These are phyloP conservation scores for Acephala macrosclerotiorum DNA, from an alignment of 2,329 filamentous ascomycete species.

Conservation along the genomic window DNA sequence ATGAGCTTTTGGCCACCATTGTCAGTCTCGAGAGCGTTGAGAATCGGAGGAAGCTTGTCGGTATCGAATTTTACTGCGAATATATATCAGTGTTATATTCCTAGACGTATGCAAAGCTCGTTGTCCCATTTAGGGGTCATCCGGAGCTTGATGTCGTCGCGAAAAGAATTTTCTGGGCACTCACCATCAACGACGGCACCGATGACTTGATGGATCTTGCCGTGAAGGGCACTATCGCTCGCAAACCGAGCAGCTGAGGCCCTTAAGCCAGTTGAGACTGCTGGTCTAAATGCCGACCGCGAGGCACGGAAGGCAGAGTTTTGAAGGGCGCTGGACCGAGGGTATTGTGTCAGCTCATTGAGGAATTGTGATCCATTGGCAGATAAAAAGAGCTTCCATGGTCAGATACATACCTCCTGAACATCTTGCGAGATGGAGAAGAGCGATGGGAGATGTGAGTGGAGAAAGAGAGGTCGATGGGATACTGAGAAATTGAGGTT, in stretches of 20 bases:
- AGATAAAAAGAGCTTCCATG: slow-evolving; percentile 35
- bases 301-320: slow-evolving; percentile 67
- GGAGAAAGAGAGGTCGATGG: slow-evolving; percentile 60
- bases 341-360: slow-evolving; percentile 54
- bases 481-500: slow-evolving; percentile 42
- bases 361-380: slow-evolving; percentile 33
- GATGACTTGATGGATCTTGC: slow-evolving; percentile 85
- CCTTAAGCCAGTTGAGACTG: slow-evolving; percentile 61
- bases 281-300: slow-evolving; percentile 64
- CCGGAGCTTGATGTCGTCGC: slow-evolving; percentile 37
- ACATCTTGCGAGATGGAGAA: slow-evolving; percentile 79
- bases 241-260: slow-evolving; percentile 59
- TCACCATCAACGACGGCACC: slow-evolving; percentile 98
- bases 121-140: slow-evolving; percentile 1
- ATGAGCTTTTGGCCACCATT: slow-evolving; percentile 95
- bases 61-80: slow-evolving; percentile 91
- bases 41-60: slow-evolving; percentile 93
- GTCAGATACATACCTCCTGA: slow-evolving; percentile 74
- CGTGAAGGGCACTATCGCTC: slow-evolving; percentile 64
- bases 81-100: slow-evolving; percentile 43
- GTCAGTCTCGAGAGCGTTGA: slow-evolving; percentile 91
- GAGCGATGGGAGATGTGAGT: slow-evolving; percentile 63
- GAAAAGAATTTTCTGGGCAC: slow-evolving; percentile 53
- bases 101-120: slow-evolving; percentile 1
- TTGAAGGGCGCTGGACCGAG: slow-evolving; percentile 66